Percentiles rank a stretch among this genome's conserved stretches.
These are phyloP conservation scores for Pseudozyma sp. DNA, from an alignment of 1,284 basidiomycete species.

Conservation along the genomic window DNA sequence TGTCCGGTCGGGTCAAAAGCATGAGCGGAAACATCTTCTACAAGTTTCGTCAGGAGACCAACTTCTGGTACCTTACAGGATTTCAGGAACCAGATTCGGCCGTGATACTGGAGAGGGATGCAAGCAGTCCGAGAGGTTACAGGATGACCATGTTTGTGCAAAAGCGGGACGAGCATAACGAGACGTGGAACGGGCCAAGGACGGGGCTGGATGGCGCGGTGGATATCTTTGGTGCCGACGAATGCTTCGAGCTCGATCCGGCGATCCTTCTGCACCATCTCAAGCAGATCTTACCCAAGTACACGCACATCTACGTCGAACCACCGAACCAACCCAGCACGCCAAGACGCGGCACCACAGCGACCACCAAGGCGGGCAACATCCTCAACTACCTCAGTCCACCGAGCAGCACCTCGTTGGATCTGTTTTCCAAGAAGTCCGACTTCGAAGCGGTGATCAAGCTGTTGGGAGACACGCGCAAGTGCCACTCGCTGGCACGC, in stretches of 20 bases:
- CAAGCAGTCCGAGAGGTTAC: slow-evolving; percentile 77
- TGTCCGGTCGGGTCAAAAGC: slow-evolving; percentile 84
- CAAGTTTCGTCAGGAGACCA: slow-evolving; percentile 82
- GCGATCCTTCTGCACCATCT: slow-evolving; percentile 51
- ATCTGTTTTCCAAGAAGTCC: slow-evolving; percentile 61
- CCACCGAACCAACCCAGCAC: slow-evolving; percentile 52
- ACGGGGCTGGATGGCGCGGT: slow-evolving; percentile 60
- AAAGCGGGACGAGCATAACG: slow-evolving; percentile 80
- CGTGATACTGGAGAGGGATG: slow-evolving; percentile 72
- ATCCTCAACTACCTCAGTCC: slow-evolving; percentile 65
- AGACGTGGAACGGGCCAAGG: slow-evolving; percentile 91
- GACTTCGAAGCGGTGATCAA: slow-evolving; percentile 65
- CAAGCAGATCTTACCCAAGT: slow-evolving; percentile 50
- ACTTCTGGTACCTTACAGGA: slow-evolving; percentile 72
- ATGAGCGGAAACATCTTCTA: slow-evolving; percentile 72
- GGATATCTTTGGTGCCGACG: slow-evolving; percentile 66
- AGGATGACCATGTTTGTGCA: slow-evolving; percentile 85
- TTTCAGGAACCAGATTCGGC: slow-evolving; percentile 94
- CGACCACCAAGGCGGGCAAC: slow-evolving; percentile 28
- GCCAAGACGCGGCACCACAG: slow-evolving; percentile 45
- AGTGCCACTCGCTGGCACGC: slow-evolving; percentile 56
- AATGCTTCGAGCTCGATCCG: slow-evolving; percentile 58
- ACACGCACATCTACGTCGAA: slow-evolving; percentile 65
- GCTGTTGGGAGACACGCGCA: slow-evolving; percentile 59
- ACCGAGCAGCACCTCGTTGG: slow-evolving; percentile 54